Base-by-base conservation (phyloP, 805 yeast genomes). In the Hanseniaspora guilliermondii region DNA sequence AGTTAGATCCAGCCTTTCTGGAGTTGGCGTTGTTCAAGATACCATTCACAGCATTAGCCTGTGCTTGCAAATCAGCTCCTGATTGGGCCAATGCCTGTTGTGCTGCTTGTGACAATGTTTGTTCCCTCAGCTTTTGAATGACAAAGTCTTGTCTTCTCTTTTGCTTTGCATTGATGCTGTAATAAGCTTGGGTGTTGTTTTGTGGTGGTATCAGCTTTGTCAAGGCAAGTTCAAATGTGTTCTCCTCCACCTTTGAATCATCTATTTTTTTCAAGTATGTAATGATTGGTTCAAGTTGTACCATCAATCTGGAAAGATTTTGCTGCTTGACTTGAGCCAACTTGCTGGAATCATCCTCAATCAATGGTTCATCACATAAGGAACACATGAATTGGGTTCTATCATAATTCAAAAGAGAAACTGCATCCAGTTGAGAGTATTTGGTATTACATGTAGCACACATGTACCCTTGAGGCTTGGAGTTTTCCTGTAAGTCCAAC, bases 381-480 rank as follows among this genome's bases (percentile, higher is more conserved):
- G 86, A 87, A 66, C 98, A 93, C 30, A 85, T 66, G 62, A 91
- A 94, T 55, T 81, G 83, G 52, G 85, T 80, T 61, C 79, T 78
- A 62, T 86, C 96, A 54, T 83, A 87, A 60, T 87, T 83, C 57
- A 86, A 70, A 57, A 87, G 67, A 16, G 95, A 79, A 19, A 91
- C 80, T 2, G 95, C 96, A 65, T 93, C 97, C 59, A 93, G 66
- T 60, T 93, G 87, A 6, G 89, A 76, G 62, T 83, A 89, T 65
- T 85, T 83, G 19, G 85, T 77, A 50, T 79, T 78, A 70, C 98
- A 93, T 24, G 83, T 72, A 8, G 95, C 89, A 65, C 98, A 93
- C 56, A 86, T 76, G 65, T 85, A 93, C 2, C 97, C 98, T 63
- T 93, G 95, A 1, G 97, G 95, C 60, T 87, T 89, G 25, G 87